phyloP scores from a whole-genome alignment of 768 basidiomycete species.

The Trametes cingulata region DNA sequence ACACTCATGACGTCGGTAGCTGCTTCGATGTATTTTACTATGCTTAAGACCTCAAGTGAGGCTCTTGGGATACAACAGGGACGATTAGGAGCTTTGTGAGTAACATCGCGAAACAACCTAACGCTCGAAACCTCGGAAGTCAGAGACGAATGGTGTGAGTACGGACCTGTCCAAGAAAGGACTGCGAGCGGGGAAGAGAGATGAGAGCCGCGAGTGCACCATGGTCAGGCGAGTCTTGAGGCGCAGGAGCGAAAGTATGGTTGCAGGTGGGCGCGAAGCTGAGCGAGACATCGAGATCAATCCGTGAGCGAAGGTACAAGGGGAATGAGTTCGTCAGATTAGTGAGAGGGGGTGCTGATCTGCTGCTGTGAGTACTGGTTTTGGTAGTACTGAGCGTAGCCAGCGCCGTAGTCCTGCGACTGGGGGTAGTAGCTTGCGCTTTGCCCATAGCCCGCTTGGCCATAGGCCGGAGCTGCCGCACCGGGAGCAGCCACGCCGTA shows the following conservation, averaged over 20 bases:
- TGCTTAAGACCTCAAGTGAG: too few relatives aligned
- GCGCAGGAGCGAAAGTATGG: background rate
- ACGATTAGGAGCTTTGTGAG: slow-evolving; percentile 13
- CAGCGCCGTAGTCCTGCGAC: slow-evolving; percentile 70
- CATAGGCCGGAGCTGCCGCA: slow-evolving; percentile 13
- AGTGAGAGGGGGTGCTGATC: slow-evolving; percentile 45
- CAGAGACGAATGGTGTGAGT: slow-evolving; percentile 12
- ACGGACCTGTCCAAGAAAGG: slow-evolving; percentile 18
- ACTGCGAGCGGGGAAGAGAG: background rate
- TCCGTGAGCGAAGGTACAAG: slow-evolving; percentile 14
- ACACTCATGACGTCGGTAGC: background rate
- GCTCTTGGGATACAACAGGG: slow-evolving; percentile 16
- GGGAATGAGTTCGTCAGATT: slow-evolving; percentile 18
- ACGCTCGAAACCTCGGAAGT: slow-evolving; percentile 1
- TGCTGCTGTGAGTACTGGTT: slow-evolving; percentile 83
- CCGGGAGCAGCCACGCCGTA: slow-evolving; percentile 8
- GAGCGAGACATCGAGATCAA: slow-evolving; percentile 15
- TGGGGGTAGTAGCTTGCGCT: slow-evolving; percentile 43
- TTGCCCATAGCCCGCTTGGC: slow-evolving; percentile 40
- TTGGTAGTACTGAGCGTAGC: slow-evolving; percentile 87
- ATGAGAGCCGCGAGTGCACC: background rate
- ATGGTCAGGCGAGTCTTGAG: slow-evolving; percentile 13
- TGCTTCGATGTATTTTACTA: too few relatives aligned
- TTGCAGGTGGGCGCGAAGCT: background rate
- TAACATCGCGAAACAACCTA: slow-evolving; percentile 7